Evolutionary conservation across 345 rosid species (phyloP), one percentile per base, ranked within the genome.

Genomic region (Camelina laxa): DNA sequence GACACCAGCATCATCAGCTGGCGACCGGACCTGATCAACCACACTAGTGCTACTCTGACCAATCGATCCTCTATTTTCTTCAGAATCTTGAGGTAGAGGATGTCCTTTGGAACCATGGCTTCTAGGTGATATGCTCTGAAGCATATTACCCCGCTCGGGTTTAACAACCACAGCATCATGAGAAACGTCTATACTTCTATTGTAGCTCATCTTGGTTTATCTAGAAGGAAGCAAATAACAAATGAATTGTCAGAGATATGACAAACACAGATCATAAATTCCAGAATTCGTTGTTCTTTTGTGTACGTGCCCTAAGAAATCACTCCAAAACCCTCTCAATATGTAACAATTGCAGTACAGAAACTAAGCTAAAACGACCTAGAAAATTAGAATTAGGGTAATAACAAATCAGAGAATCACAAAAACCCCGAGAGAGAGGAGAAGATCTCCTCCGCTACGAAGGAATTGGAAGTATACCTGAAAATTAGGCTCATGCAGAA

Each of bases 1-100:
- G 76, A 85, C 85, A 22, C 93, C 88, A 5, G 86, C 74, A 71
- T 87, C 97, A 13, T 92, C 90, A 58, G 76, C 76, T 9, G 91
- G 87, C 55, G 94, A 85, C 51, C 82, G 93, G 17, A 79, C 90
- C 77, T 87, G 97, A 76, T 85, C 96, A 79, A 89, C 79, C 35
- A 84, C 66, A 53, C 91, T 89, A 30, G 84, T 85, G 79, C 86
- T 81, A 80, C 84, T 79, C 75, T 81, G 88, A 20, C 82, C 82
- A 62, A 77, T 60, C 17, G 84, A 87, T 71, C 83, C 83, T 80
- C 79, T 80, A 79, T 82, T 87, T 70, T 84, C 96, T 80, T 82
- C 92, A 41, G 78, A 80, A 17, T 82, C 87, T 72, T 82, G 87
- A 77, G 76, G 75, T 72, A 74, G 68, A 39, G 47, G 42, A 62